Base-by-base conservation (phyloP, 345 rosid genomes). In the Hibiscus syriacus region DNA sequence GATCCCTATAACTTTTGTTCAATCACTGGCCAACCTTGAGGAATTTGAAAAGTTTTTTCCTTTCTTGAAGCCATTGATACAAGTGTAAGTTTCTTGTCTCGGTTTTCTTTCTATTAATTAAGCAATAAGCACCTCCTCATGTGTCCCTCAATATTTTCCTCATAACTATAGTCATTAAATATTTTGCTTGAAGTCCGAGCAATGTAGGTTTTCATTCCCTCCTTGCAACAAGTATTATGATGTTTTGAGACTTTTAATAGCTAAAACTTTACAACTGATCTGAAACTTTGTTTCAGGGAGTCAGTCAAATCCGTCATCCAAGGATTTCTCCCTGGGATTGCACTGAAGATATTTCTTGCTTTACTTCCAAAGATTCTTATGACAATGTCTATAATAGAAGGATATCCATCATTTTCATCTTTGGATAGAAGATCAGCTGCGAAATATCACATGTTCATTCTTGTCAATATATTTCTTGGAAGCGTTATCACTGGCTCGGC, bases 311-410 rank as follows among this genome's bases (percentile, higher is more conserved):
- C 99, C 32, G 25, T 94, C 64, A 79, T 89, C 79, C 98, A 94
- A 82, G 99, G 99, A 11, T 84, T 91, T 78, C 98, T 94, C 70
- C 98, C 98, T 0, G 98, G 99, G 64, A 84, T 92, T 65, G 99
- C 86, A 26, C 74, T 94, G 70, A 91, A 91, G 88, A 81, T 94
- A 49, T 94, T 91, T 78, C 97, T 94, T 64, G 79, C 83, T 22
- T 0, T 92, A 55, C 98, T 94, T 68, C 99, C 98, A 38, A 68
- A 80, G 7, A 68, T 94, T 72, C 88, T 94, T 26, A 89, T 91
- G 92, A 57, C 78, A 38, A 94, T 94, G 99, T 87, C 99, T 29
- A 85, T 84, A 69, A 83, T 91, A 14, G 99, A 94, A 82, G 98
- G 98, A 72, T 78, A 71, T 65, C 63, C 83, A 62, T 89, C 99